Percentiles rank a stretch among this genome's conserved stretches.
Evolutionary conservation across 768 basidiomycete species (phyloP).

Genomic region (Clitopilus hobsonii): DNA sequence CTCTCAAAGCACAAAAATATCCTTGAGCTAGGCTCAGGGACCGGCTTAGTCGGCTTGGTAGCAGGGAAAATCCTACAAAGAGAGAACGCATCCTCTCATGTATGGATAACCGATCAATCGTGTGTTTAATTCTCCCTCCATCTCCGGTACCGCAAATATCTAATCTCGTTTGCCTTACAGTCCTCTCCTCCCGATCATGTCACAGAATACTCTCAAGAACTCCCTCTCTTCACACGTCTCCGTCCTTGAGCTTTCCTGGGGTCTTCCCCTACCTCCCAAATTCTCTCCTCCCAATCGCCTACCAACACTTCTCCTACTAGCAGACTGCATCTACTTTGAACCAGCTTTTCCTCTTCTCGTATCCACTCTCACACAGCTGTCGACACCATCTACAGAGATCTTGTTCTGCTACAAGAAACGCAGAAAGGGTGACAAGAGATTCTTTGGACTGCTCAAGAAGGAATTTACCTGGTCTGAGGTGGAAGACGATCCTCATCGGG

Average conservation of each 20-base stretch:
- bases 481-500: slow-evolving; percentile 55
- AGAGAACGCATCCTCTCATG: slow-evolving; percentile 26
- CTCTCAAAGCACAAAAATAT: slow-evolving; percentile 49
- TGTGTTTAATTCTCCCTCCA: slow-evolving; percentile 36
- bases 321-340: slow-evolving; percentile 96
- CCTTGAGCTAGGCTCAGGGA: slow-evolving; percentile 87
- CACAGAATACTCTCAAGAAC: slow-evolving; percentile 67
- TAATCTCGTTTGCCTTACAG: slow-evolving; percentile 32
- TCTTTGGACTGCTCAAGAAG: slow-evolving; percentile 77
- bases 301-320: slow-evolving; percentile 76
- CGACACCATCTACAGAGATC: slow-evolving; percentile 54
- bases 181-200: slow-evolving; percentile 76
- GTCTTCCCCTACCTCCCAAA: slow-evolving; percentile 45
- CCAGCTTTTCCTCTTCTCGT: slow-evolving; percentile 88
- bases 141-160: slow-evolving; percentile 3
- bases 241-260: slow-evolving; percentile 84
- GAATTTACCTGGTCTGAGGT: slow-evolving; percentile 74
- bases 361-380: slow-evolving; percentile 66
- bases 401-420: slow-evolving; percentile 94
- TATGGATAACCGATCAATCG: slow-evolving; percentile 90
- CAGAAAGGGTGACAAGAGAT: slow-evolving; percentile 89
- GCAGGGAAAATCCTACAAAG: slow-evolving; percentile 48
- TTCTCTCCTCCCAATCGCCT: slow-evolving; percentile 22
- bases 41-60: slow-evolving; percentile 88
- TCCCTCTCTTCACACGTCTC: slow-evolving; percentile 42